Base-by-base conservation (phyloP, 2,329 filamentous ascomycete species). In the Diaporthe nobilis region DNA sequence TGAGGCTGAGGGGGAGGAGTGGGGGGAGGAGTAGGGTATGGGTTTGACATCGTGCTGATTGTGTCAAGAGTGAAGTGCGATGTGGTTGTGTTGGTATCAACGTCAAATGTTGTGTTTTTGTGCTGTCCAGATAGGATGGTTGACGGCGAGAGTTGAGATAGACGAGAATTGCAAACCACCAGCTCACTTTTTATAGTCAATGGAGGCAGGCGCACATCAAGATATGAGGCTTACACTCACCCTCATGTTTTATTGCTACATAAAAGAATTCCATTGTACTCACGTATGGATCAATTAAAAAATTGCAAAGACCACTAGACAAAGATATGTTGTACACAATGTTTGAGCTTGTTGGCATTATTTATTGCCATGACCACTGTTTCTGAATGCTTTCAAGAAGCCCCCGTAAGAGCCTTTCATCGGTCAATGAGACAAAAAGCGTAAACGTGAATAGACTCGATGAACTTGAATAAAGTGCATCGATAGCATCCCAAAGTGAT, bases 351-450 rank as follows among this genome's bases (percentile, higher is more conserved):
- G 8, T 44, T 25, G 2, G 7, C 1, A 22, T 25, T 31, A 1
- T 20, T 63, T 37, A 28, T 6, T 15, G 12, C 39, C 20, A 28
- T 44, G n/a, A 28, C 20, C 12, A 4, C n/a, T n/a, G n/a, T 44
- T 20, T 1, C 17, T 8, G 12, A 39, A 20, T 28, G 13, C 37
- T 17, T 39, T 28, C 10, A 39, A 63, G 2, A 8, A 9, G 37
- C 12, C 8, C n/a, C 13, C 1, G 2, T 20, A 1, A 28, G 3
- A 25, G 17, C 13, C 25, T 44, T 0, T 1, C n/a, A 22, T 2
- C 5, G 15, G n/a, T 17, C 3, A 28, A 44, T 8, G 5, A 63
- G 37, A 28, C 13, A 63, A 3, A 28, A 22, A 10, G 7, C 2
- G 6, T 44, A 20, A 8, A 8, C 15, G 15, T 10, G 2, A 4